Evolutionary conservation across 2,329 filamentous ascomycete species (phyloP), one percentile per base, ranked within the genome.

Genomic region (Penicillium sp.): DNA sequence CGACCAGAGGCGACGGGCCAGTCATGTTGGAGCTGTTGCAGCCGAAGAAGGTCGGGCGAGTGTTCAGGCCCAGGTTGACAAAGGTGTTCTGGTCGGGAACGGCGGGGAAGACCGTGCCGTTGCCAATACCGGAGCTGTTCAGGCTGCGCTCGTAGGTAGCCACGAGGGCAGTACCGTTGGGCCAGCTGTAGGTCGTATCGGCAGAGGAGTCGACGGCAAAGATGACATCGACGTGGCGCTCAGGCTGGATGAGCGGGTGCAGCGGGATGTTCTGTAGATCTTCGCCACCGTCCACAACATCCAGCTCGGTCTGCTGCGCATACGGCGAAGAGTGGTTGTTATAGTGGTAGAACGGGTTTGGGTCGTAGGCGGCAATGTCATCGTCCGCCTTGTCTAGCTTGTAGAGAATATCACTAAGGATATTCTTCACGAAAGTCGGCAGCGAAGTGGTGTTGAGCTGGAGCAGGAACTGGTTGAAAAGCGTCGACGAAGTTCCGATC

Each of bases 401-500:
- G 0, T 59, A 43, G 2, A 90, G 69, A 6, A 89, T 60, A 14
- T 64, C 51, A 3, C 63, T 59, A 10, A 86, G 54, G 14, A 76
- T 73, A 4, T 70, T 54, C 35, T 75, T 71, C 25, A 87, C 64
- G 20, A 76, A 63, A 4, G 57, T 59, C 2, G 73, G 74, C 6
- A 80, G 56, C 21, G 75, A 64, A 1, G 70, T 60, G 2, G 74
- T 63, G 49, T 87, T 77, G 39, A 91, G 71, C 8, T 79, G 67
- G 3, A 89, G 72, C 13, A 94, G 67, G 54, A 86, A 78, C 54
- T 81, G 73, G 68, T 94, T 95, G 75, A 95, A 95, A 2, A 95
- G 74, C 0, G 86, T 84, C 1, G 83, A 87, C 15, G 84, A 88
- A 0, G 89, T 94, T 35, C 89, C 89, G 80, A 94, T 88, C 17